Percentiles rank a stretch among this genome's conserved stretches.
These are phyloP conservation scores for Amylocystis lapponica DNA, from an alignment of 768 basidiomycete species.

Conservation along the genomic window DNA sequence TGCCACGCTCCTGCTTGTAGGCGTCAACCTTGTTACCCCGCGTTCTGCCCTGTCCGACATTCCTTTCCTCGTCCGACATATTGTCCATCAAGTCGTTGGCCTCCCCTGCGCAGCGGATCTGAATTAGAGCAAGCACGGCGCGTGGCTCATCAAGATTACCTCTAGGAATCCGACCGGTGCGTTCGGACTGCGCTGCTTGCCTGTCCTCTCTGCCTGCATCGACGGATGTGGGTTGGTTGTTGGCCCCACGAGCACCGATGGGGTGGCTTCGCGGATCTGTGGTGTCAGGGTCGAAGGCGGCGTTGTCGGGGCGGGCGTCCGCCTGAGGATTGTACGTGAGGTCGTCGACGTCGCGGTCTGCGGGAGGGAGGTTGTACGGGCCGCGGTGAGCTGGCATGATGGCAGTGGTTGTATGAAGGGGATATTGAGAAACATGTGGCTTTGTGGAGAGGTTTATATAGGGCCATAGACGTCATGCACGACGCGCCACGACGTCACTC, in stretches of 20 bases:
- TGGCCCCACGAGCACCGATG: slow-evolving; percentile 20
- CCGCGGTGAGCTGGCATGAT: slow-evolving; percentile 2
- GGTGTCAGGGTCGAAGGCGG: slow-evolving; percentile 12
- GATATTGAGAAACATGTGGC: no score
- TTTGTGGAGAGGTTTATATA: background rate
- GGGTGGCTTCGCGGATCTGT: slow-evolving; percentile 10
- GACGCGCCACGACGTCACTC: no score
- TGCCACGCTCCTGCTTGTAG: slow-evolving; percentile 19
- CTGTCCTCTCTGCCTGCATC: slow-evolving; percentile 15
- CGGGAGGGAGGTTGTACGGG: slow-evolving; percentile 14
- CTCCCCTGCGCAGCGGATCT: slow-evolving; percentile 11
- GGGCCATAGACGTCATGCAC: no score
- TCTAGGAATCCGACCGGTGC: slow-evolving; percentile 14
- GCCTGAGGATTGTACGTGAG: slow-evolving; percentile 18
- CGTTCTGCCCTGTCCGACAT: slow-evolving; percentile 12
- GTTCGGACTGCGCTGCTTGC: slow-evolving; percentile 16
- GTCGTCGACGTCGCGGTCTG: slow-evolving; percentile 12
- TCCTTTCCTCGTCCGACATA: slow-evolving; percentile 11
- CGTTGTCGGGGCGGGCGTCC: slow-evolving; percentile 16
- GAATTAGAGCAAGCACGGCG: background rate
- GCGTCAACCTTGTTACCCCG: slow-evolving; percentile 21
- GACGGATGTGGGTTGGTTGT: slow-evolving; percentile 16
- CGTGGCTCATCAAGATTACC: slow-evolving; percentile 3
- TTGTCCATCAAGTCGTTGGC: slow-evolving; percentile 17
- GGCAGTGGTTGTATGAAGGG: background rate